Evolutionary conservation across 2,329 filamentous ascomycete genomes (phyloP), one percentile per base, ranked within the genome.

Genomic region (Fusarium drepaniforme): DNA sequence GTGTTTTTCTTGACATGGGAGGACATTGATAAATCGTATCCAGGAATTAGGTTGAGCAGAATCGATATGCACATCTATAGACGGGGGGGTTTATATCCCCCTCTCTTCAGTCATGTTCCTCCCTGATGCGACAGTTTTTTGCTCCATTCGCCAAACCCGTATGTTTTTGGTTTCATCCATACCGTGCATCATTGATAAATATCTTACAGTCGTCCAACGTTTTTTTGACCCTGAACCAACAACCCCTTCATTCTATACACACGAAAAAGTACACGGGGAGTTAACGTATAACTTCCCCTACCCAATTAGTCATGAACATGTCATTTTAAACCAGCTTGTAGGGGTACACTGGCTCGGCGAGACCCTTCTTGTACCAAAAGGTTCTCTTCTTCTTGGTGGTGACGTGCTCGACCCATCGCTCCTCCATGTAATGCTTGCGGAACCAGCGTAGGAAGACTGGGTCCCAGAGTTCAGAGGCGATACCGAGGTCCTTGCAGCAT

Each of bases 391-490:
- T 97, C 89, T 98, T 98, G 69, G 90, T 97, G 18, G 88, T 86
- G 51, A 90, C 86, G 85, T 99, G 95, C 88, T 98, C 97, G 51
- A 96, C 96, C 90, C 96, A 98, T 38, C 92, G 88, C 87, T 98
- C 94, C 78, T 92, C 91, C 66, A 92, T 92, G 80, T 93, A 86
- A 77, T 92, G 86, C 78, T 91, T 91, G 87, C 93, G 93, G 86
- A 95, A 99, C 78, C 90, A 90, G 78, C 94, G 91, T 75, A 98
- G 95, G 85, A 93, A 99, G 66, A 94, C 88, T 40, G 97, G 97
- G 85, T 99, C 97, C 97, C 97, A 99, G 23, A 99, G 89, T 85
- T 99, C 97, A 75, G 93, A 96, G 2, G 95, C 97, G 75, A 99
- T 93, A 40, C 97, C 97, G 37, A 99, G 86, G 83, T 99, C 97